A percentile compares a stretch with the other conserved stretches of the same genome.
Conservation (phyloP, 257 asterid genomes). For the Primulina eburnea region DNA sequence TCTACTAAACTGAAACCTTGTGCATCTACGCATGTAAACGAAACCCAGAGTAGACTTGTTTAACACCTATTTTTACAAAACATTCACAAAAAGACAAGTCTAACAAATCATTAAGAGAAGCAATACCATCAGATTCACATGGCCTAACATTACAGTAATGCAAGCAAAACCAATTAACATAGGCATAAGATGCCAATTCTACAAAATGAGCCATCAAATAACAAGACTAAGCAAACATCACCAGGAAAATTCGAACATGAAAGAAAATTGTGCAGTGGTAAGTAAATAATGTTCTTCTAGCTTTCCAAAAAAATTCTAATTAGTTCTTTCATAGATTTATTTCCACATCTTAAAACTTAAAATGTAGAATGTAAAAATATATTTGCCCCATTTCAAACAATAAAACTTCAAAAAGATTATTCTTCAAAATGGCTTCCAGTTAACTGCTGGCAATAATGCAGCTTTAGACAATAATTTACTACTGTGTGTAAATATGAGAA, state of each 20-base stretch:
- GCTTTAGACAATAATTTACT: neutral
- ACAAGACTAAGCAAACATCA: neutral
- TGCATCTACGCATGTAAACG: slow-evolving; percentile 7
- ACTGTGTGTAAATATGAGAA: neutral
- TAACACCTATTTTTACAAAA: slow-evolving; percentile 13
- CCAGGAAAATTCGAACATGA: neutral
- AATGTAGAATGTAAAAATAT: slow-evolving; percentile 6
- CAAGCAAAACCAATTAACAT: neutral
- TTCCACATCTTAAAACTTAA: slow-evolving; percentile 8
- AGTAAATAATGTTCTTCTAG: slow-evolving; percentile 1
- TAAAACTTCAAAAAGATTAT: neutral
- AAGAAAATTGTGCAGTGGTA: neutral
- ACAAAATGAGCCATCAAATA: neutral
- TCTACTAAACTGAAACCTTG: neutral
- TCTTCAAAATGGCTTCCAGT: slow-evolving; percentile 11
- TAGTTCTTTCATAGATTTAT: neutral
- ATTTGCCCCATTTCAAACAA: slow-evolving; percentile 10
- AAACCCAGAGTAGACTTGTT: slow-evolving; percentile 3
- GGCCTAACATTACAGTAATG: neutral
- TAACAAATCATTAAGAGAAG: neutral
- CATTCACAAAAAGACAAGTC: slow-evolving; percentile 17
- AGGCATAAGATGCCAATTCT: neutral
- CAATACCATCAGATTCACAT: slow-evolving; percentile 6
- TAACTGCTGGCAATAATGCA: neutral
- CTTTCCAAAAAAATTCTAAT: neutral